Percentiles rank a stretch among this genome's conserved stretches.
Evolutionary conservation across 2,329 filamentous ascomycete genomes (phyloP).

Genomic region (Aspergillus unguis): DNA sequence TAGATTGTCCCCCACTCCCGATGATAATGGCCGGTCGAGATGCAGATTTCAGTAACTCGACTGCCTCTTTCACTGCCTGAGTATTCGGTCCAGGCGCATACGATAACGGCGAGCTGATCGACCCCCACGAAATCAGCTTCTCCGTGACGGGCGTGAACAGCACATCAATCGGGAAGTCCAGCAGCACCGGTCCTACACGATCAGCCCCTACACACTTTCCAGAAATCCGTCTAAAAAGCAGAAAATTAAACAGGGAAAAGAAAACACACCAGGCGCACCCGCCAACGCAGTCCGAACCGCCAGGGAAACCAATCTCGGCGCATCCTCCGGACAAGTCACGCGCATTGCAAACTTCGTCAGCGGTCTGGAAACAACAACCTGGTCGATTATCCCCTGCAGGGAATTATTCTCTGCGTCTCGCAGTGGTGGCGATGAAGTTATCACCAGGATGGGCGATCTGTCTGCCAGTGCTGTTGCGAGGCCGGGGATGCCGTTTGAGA

Average conservation of each 20-base stretch:
- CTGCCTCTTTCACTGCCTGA: slow-evolving; percentile 32
- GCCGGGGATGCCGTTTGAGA: slow-evolving; percentile 46
- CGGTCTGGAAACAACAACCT: slow-evolving; percentile 43
- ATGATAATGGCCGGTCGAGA: slow-evolving; percentile 42
- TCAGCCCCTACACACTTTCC: not conserved
- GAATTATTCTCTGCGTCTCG: slow-evolving; percentile 47
- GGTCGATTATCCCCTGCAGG: slow-evolving; percentile 48
- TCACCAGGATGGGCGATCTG: slow-evolving; percentile 44
- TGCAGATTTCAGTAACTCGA: slow-evolving; percentile 32
- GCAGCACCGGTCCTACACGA: slow-evolving; percentile 17
- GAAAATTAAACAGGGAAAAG: not conserved
- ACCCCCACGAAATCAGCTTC: slow-evolving; percentile 41
- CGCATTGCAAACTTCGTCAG: slow-evolving; percentile 48
- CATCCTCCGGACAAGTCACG: slow-evolving; percentile 45
- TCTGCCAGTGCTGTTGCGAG: slow-evolving; percentile 47
- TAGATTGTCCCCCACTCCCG: slow-evolving; percentile 37
- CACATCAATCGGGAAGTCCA: slow-evolving; percentile 25
- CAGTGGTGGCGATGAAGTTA: slow-evolving; percentile 46
- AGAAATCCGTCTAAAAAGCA: not conserved
- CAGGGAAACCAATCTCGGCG: slow-evolving; percentile 44
- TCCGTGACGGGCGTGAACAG: slow-evolving; percentile 43
- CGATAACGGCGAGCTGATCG: slow-evolving; percentile 34
- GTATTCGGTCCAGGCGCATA: slow-evolving; percentile 37
- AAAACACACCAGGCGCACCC: slow-evolving; percentile 38
- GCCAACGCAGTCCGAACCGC: slow-evolving; percentile 40